phyloP scores from a whole-genome alignment of 352 stramenopile genomes.

The Globisporangium canariense region DNA sequence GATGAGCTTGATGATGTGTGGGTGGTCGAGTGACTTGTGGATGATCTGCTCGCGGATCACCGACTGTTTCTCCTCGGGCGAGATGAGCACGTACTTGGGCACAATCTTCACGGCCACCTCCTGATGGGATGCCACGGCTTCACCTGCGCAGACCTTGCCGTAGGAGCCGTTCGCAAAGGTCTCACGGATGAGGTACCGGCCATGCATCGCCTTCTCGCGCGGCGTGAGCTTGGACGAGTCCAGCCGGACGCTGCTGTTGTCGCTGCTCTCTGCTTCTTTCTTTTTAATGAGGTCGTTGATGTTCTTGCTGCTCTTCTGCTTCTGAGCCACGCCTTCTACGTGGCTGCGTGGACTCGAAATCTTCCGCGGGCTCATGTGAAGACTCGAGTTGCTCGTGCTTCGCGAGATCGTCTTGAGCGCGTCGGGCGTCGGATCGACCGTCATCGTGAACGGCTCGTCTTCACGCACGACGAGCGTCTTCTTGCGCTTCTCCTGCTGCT shows the following conservation, averaged over 20 bases:
- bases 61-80: constrained; percentile 64
- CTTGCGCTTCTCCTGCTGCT: constrained; percentile 22
- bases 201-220: constrained; percentile 63
- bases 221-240: constrained; percentile 43
- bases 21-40: constrained; percentile 59
- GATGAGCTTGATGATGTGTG: constrained; percentile 74
- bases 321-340: constrained; percentile 3
- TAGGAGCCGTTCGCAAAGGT: constrained; percentile 71
- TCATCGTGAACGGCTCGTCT: constrained; percentile 13
- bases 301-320: constrained; percentile 1
- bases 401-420: constrained; percentile 5
- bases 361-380: constrained; percentile 14
- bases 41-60: constrained; percentile 73
- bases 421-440: constrained; percentile 12
- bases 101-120: constrained; percentile 76
- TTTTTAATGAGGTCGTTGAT: constrained; percentile 1
- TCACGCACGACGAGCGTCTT: neutral
- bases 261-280: constrained; percentile 8
- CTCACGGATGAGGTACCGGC: constrained; percentile 68
- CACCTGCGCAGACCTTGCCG: constrained; percentile 53
- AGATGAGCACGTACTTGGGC: constrained; percentile 68
- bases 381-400: constrained; percentile 1
- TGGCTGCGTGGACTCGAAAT: constrained; percentile 12
- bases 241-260: constrained; percentile 19
- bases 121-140: constrained; percentile 47